Percentiles rank a stretch among this genome's conserved stretches.
phyloP scores from a whole-genome alignment of 441 rosid species.

The Melianthus villosus region DNA sequence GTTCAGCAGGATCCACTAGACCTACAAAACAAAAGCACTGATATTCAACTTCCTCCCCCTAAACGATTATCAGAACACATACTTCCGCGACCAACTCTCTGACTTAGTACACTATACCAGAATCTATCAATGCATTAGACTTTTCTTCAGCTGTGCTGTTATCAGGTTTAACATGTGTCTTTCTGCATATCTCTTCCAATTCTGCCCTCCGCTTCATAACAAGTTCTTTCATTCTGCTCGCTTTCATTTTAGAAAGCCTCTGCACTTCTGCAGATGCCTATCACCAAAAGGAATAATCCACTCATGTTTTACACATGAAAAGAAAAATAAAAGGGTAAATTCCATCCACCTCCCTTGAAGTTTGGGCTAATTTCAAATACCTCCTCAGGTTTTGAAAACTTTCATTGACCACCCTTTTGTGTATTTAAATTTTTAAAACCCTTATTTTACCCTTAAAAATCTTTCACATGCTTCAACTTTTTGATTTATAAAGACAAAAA shows the following conservation, averaged over 20 bases:
- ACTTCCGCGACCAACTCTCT: background rate
- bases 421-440: too few species aligned
- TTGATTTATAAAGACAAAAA: too few species aligned
- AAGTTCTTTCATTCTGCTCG: slow-evolving; percentile 58
- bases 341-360: too few species aligned
- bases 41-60: background rate
- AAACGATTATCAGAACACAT: background rate
- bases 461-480: too few species aligned
- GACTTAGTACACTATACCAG: slow-evolving; percentile 23
- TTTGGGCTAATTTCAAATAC: too few species aligned
- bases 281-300: background rate
- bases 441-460: too few species aligned
- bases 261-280: slow-evolving; percentile 70
- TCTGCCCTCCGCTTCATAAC: slow-evolving; percentile 55
- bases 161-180: slow-evolving; percentile 44
- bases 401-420: too few species aligned
- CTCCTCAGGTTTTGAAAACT: too few species aligned
- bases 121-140: slow-evolving; percentile 52
- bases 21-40: slow-evolving; percentile 19
- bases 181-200: slow-evolving; percentile 40
- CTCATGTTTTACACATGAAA: too few species aligned
- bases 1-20: slow-evolving; percentile 60
- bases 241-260: slow-evolving; percentile 38
- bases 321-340: too few species aligned
- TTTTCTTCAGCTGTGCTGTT: slow-evolving; percentile 56